A percentile compares a stretch with the other conserved stretches of the same genome.
Evolutionary conservation across 345 rosid genomes (phyloP).

Genomic region (Gossypium ekmanianum): DNA sequence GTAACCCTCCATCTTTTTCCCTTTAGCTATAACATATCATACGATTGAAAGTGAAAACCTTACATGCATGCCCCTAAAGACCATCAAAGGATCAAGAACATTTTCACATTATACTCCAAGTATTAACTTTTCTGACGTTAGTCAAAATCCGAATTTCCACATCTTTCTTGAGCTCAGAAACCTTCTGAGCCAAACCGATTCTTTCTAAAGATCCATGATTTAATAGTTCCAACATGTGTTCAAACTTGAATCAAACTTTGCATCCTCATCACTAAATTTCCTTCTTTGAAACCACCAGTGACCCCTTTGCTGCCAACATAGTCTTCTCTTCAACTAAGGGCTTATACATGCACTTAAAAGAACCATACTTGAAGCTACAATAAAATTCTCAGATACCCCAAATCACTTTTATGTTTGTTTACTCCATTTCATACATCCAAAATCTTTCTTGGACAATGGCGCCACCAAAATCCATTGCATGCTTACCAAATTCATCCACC

Average conservation of each 20-base stretch:
- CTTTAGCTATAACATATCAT: neutral
- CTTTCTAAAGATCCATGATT: neutral
- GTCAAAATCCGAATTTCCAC: neutral
- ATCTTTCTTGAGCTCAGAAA: neutral
- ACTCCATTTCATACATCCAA: slow-evolving; percentile 4
- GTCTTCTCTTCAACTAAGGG: neutral
- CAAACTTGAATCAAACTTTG: neutral
- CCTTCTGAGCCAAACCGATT: neutral
- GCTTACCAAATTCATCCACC: slow-evolving; percentile 4
- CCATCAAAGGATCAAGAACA: neutral
- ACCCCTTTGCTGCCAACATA: neutral
- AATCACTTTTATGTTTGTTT: neutral
- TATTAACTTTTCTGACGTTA: neutral
- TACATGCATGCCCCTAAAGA: neutral
- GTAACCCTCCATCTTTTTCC: neutral
- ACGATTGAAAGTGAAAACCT: neutral
- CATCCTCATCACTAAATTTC: neutral
- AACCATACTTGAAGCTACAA: neutral
- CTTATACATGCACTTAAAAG: neutral
- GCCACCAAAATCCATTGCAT: neutral
- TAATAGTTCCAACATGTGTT: neutral
- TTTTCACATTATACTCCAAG: neutral
- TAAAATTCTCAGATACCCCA: neutral
- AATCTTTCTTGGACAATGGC: slow-evolving; percentile 6
- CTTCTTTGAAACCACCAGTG: neutral